Evolutionary conservation across 1,139 yeast genomes (phyloP).

Genomic region (Pichia sp.): DNA sequence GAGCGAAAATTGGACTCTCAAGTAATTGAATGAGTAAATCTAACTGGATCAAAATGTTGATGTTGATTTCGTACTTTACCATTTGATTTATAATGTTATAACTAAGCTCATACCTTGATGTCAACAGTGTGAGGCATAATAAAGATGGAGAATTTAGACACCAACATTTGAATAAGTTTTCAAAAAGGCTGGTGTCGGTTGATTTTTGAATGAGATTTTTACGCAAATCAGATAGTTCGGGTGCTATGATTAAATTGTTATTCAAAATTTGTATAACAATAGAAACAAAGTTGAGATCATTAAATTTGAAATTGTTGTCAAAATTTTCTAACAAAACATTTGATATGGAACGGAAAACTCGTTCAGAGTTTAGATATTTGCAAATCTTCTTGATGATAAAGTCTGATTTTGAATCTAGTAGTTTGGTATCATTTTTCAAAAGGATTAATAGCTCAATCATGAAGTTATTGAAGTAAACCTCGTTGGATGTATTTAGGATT

Average conservation of each 20-base stretch:
- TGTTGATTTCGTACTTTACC: constrained; percentile 46
- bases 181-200: constrained; percentile 52
- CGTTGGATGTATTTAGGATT: constrained; percentile 70
- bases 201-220: constrained; percentile 42
- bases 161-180: constrained; percentile 83
- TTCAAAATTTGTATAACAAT: constrained; percentile 82
- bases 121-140: constrained; percentile 72
- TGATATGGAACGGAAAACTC: constrained; percentile 76
- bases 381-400: constrained; percentile 81
- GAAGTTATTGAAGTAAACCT: constrained; percentile 68
- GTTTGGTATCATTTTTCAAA: constrained; percentile 58
- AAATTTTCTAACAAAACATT: constrained; percentile 50
- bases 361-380: constrained; percentile 70
- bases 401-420: constrained; percentile 69
- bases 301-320: constrained; percentile 37
- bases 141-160: constrained; percentile 88
- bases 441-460: constrained; percentile 63
- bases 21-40: constrained; percentile 49
- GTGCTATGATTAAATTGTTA: constrained; percentile 81
- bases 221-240: constrained; percentile 67
- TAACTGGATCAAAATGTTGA: constrained; percentile 45
- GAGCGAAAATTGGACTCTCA: constrained; percentile 86
- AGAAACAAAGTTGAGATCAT: constrained; percentile 55
- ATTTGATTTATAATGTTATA: constrained; percentile 66
- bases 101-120: constrained; percentile 87